A percentile compares a stretch with the other conserved stretches of the same genome.
Evolutionary conservation across 345 rosid species (phyloP).

Genomic region (Populus pruinosa): DNA sequence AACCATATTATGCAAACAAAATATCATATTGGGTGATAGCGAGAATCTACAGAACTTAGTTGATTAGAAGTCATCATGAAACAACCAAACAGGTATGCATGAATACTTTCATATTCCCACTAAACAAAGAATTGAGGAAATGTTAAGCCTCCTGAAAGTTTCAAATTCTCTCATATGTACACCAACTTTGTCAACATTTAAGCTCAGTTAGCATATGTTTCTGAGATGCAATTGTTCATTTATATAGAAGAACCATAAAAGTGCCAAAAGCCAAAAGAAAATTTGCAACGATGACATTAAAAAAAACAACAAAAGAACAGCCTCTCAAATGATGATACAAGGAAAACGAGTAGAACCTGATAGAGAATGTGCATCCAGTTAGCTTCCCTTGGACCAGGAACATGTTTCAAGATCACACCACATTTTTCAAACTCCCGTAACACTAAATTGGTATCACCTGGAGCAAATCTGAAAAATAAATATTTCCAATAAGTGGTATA

Average conservation of each 20-base stretch:
- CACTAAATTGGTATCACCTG: slow-evolving; percentile 84
- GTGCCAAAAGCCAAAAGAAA: background rate
- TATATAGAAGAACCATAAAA: background rate
- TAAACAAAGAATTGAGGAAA: background rate
- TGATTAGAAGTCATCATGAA: no score
- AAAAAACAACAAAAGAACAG: background rate
- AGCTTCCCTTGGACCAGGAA: slow-evolving; percentile 92
- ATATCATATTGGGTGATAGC: background rate
- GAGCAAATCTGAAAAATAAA: slow-evolving; percentile 62
- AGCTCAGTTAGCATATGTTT: background rate
- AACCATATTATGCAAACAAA: background rate
- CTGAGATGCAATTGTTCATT: background rate
- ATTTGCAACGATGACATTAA: background rate
- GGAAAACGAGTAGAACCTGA: slow-evolving; percentile 50
- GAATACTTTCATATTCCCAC: background rate
- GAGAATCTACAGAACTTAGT: no score
- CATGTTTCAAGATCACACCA: slow-evolving; percentile 83
- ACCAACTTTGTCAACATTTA: background rate
- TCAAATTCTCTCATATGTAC: background rate
- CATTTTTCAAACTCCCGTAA: slow-evolving; percentile 91
- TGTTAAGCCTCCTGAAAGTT: slow-evolving; percentile 6
- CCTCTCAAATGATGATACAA: background rate
- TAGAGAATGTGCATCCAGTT: slow-evolving; percentile 97
- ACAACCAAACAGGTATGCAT: background rate
- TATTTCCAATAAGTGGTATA: slow-evolving; percentile 4